Evolutionary conservation across 129 eudicot species (phyloP).

Genomic region (Centaurea solstitialis): DNA sequence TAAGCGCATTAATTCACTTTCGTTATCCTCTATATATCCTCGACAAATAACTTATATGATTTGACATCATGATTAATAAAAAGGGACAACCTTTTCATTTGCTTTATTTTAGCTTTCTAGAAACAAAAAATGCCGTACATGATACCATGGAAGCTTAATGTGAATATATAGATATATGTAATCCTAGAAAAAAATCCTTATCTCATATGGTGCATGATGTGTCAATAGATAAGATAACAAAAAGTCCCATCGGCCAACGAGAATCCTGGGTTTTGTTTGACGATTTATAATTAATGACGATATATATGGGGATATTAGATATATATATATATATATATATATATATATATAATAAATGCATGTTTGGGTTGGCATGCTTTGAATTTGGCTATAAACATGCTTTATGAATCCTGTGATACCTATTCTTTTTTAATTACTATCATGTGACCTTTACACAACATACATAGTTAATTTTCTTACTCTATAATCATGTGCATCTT

Average conservation of each 20-base stretch:
- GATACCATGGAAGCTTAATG: neutral
- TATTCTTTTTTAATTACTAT: conserved; percentile 3
- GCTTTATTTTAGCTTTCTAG: neutral
- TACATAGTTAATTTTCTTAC: neutral
- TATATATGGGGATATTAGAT: neutral
- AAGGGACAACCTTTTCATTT: too few species aligned
- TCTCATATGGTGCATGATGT: neutral
- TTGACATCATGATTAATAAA: too few species aligned
- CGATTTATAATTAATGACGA: neutral
- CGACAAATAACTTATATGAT: too few species aligned
- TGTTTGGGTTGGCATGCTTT: conserved; percentile 23
- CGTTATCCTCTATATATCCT: too few species aligned
- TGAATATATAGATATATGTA: too few species aligned
- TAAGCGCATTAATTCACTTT: too few species aligned
- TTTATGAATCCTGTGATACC: conserved; percentile 28
- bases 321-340: neutral
- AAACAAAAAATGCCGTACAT: neutral
- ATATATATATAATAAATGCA: neutral
- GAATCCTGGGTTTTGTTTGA: conserved; percentile 29
- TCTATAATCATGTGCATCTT: conserved; percentile 10
- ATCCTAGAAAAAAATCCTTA: neutral
- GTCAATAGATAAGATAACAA: neutral
- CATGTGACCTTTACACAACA: neutral
- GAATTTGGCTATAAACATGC: conserved; percentile 18
- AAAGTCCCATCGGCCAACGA: neutral